phyloP scores from a whole-genome alignment of 2,329 filamentous ascomycete genomes.

The Aspergillus fumigatus region DNA sequence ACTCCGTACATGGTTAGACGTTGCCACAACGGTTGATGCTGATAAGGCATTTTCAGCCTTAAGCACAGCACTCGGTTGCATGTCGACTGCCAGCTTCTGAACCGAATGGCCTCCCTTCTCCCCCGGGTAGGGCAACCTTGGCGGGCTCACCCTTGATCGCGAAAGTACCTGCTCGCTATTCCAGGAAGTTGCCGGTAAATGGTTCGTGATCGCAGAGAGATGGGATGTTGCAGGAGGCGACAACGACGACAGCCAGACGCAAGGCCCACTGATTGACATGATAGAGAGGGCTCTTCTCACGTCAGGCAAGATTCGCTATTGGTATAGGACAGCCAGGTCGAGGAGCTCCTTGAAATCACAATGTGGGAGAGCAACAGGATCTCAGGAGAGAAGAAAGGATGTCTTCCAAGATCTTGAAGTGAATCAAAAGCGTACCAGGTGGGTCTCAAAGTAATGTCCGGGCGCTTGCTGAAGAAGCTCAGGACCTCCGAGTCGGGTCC shows the following conservation, averaged over 20 bases:
- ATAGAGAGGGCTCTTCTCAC: conserved; percentile 13
- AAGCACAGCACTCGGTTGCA: conserved; percentile 19
- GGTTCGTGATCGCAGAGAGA: conserved; percentile 25
- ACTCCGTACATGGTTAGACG: conserved; percentile 12
- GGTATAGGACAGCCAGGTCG: neutral
- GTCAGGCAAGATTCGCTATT: conserved; percentile 8
- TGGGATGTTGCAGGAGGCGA: conserved; percentile 27
- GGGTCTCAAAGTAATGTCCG: conserved; percentile 26
- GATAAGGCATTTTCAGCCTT: conserved; percentile 29
- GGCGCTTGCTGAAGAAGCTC: conserved; percentile 24
- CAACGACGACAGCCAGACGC: conserved; percentile 32
- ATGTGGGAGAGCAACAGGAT: neutral
- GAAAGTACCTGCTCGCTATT: conserved; percentile 22
- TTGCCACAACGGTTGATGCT: conserved; percentile 9
- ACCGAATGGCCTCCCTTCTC: conserved; percentile 17
- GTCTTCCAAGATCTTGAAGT: neutral
- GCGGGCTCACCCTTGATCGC: conserved; percentile 16
- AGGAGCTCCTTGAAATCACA: neutral
- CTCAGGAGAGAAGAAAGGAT: neutral
- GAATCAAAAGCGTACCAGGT: conserved; percentile 15
- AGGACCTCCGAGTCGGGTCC: conserved; percentile 14
- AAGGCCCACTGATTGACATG: conserved; percentile 36
- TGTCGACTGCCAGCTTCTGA: conserved; percentile 15
- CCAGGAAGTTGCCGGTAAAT: conserved; percentile 23
- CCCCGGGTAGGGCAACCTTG: conserved; percentile 18